phyloP scores from a whole-genome alignment of 2,329 filamentous ascomycete species.

The Hypoxylon sp. region DNA sequence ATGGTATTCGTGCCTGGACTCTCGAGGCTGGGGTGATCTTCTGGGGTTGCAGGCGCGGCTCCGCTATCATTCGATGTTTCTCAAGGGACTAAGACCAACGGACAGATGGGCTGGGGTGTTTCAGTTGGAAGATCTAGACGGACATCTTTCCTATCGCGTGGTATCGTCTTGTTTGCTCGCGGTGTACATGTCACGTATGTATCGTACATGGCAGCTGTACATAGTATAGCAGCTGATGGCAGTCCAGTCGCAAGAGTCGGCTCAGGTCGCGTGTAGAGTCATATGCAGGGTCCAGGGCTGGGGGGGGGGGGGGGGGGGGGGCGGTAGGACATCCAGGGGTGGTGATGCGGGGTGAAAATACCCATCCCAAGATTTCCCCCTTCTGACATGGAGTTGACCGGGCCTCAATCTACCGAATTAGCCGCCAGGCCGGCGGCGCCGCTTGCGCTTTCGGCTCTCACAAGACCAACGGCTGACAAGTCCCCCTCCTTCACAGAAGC shows the following conservation, averaged over 20 bases:
- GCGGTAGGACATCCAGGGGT: neutral
- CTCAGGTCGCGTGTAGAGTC: constrained; percentile 11
- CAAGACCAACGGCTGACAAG: neutral
- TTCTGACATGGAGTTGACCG: constrained; percentile 1
- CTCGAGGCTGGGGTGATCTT: constrained; percentile 9
- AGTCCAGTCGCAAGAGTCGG: neutral
- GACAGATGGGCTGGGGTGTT: neutral
- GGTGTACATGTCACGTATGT: constrained; percentile 6
- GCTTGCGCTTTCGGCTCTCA: constrained; percentile 21
- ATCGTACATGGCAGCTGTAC: too few relatives aligned
- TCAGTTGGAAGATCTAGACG: constrained; percentile 3
- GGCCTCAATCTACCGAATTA: constrained; percentile 29
- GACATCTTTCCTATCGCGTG: constrained; percentile 8
- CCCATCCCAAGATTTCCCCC: constrained; percentile 4
- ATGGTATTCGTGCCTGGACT: constrained; percentile 26
- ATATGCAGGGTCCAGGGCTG: constrained; percentile 29
- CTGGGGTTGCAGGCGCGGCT: constrained; percentile 25
- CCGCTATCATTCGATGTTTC: constrained; percentile 10
- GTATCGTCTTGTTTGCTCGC: constrained; percentile 12
- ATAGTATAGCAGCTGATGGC: neutral
- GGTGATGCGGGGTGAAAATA: constrained; percentile 17
- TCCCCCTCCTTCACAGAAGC: neutral
- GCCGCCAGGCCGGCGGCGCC: constrained; percentile 24
- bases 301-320: too few relatives aligned
- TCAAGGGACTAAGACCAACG: constrained; percentile 10